Conservation (phyloP, 2,329 filamentous ascomycete species). For the Colletotrichum horii region DNA sequence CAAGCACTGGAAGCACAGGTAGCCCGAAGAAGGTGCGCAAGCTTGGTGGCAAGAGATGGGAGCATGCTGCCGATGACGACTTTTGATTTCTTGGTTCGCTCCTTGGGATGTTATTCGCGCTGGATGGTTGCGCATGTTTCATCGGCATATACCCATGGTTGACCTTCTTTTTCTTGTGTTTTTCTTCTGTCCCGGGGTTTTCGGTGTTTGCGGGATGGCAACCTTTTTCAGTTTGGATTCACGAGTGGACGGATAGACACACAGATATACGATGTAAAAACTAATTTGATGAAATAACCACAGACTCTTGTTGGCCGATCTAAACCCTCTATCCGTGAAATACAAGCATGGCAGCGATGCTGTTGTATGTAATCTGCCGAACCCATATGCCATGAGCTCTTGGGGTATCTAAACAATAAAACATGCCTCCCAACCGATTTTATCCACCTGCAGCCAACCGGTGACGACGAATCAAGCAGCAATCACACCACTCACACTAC, state of each 20-base stretch:
- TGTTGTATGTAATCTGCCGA: neutral
- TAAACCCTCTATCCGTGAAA: neutral
- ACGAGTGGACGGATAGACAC: neutral
- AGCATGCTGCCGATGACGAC: slow-evolving; percentile 45
- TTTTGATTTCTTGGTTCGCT: neutral
- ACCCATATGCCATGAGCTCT: neutral
- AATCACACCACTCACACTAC: neutral
- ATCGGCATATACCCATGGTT: slow-evolving; percentile 14
- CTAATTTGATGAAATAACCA: neutral
- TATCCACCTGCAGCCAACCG: neutral
- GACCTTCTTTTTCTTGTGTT: neutral
- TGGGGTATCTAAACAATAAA: slow-evolving; percentile 12
- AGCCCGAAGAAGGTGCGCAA: slow-evolving; percentile 62
- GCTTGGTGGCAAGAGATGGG: slow-evolving; percentile 53
- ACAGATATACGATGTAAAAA: neutral
- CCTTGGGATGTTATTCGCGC: neutral
- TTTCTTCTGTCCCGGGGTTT: neutral
- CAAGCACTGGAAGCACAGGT: slow-evolving; percentile 33
- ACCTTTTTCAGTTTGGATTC: neutral
- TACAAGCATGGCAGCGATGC: neutral
- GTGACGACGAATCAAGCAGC: neutral
- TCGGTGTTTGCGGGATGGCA: neutral
- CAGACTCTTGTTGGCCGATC: neutral
- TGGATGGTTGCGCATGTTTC: slow-evolving; percentile 1
- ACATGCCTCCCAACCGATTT: neutral